These are phyloP conservation scores for Neodidymelliopsis sp. DNA, from an alignment of 2,329 filamentous ascomycete species.

Conservation along the genomic window DNA sequence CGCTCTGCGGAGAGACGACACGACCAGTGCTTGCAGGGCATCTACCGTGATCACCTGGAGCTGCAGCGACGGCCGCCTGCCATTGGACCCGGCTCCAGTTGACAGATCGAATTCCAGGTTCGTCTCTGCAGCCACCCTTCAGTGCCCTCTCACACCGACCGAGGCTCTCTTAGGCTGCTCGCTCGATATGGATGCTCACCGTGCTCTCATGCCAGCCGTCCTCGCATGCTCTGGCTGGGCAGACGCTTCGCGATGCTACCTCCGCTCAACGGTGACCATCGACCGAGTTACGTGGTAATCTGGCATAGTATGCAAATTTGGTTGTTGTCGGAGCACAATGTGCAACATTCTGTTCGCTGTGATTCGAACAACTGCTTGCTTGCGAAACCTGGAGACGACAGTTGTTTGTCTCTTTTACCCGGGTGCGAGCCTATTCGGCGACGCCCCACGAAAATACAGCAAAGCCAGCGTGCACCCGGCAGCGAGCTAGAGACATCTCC, in stretches of 20 bases:
- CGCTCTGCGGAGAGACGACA: conserved; percentile 23
- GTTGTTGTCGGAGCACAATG: conserved; percentile 32
- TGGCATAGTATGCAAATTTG: conserved; percentile 45
- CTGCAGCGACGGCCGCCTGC: conserved; percentile 16
- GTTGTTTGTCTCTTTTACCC: conserved; percentile 47
- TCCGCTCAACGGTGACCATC: conserved; percentile 28
- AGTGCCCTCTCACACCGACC: conserved; percentile 17
- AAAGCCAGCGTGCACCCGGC: conserved; percentile 20
- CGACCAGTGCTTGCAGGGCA: conserved; percentile 23
- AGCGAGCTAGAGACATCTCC: conserved; percentile 20
- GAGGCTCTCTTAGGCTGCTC: conserved; percentile 9
- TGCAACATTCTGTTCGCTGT: conserved; percentile 34
- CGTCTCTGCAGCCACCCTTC: conserved; percentile 21
- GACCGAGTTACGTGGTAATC: conserved; percentile 43
- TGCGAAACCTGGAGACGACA: conserved; percentile 39
- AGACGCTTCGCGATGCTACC: conserved; percentile 31
- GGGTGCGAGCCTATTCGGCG: conserved; percentile 40
- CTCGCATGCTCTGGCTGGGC: conserved; percentile 27
- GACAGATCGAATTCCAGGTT: conserved; percentile 23
- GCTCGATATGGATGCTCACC: conserved; percentile 26
- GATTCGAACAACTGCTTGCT: conserved; percentile 29
- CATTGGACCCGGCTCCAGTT: conserved; percentile 20
- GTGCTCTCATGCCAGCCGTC: conserved; percentile 25
- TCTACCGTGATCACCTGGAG: conserved; percentile 25
- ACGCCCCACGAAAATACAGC: conserved; percentile 41